These are phyloP conservation scores for Chaetomium cochliodes DNA, from an alignment of 495 filamentous ascomycete genomes.

Conservation along the genomic window DNA sequence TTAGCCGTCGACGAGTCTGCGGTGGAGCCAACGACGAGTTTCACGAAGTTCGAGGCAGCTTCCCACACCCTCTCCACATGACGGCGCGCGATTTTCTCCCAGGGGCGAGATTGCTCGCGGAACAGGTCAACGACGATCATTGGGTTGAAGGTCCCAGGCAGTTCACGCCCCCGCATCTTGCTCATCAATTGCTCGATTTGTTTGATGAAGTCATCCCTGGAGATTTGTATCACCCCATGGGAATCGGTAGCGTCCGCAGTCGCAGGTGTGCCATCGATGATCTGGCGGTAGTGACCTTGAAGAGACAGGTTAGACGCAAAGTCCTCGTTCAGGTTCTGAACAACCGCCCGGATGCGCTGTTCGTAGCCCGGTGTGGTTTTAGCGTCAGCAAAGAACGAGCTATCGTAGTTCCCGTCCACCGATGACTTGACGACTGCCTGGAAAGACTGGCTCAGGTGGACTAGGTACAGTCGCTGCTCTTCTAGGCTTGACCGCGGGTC, in stretches of 20 bases:
- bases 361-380: conserved; percentile 38
- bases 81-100: conserved; percentile 32
- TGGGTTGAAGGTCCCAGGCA: conserved; percentile 51
- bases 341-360: conserved; percentile 59
- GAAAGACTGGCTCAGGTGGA: conserved; percentile 54
- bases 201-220: conserved; percentile 31
- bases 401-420: conserved; percentile 56
- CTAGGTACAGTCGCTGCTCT: conserved; percentile 55
- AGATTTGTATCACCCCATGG: conserved; percentile 6
- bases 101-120: conserved; percentile 42
- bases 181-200: conserved; percentile 37
- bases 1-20: conserved; percentile 36
- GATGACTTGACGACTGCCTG: conserved; percentile 50
- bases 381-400: conserved; percentile 55
- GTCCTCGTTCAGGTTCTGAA: conserved; percentile 56
- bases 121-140: conserved; percentile 50
- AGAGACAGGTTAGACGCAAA: conserved; percentile 54
- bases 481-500: conserved; percentile 43
- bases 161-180: conserved; percentile 41
- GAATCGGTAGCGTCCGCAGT: neutral
- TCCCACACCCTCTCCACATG: conserved; percentile 33
- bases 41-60: conserved; percentile 30
- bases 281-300: conserved; percentile 47
- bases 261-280: conserved; percentile 24
- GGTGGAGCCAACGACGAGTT: conserved; percentile 29